phyloP scores from a whole-genome alignment of 2,329 filamentous ascomycete genomes.

The Hymenoscyphus infarciens region DNA sequence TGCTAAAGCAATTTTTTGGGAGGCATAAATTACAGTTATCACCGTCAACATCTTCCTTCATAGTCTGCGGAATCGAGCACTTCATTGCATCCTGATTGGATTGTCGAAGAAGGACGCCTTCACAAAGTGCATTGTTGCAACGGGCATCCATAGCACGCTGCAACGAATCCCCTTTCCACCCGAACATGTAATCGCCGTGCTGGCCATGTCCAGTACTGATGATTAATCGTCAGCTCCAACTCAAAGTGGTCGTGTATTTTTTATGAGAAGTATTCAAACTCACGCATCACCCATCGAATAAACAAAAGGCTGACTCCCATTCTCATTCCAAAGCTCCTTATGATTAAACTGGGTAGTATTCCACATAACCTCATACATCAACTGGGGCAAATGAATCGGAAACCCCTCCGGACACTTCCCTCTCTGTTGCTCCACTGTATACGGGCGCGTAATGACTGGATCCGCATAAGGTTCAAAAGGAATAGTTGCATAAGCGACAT shows the following conservation, averaged over 20 bases:
- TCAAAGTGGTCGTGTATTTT: neutral
- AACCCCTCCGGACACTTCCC: slow-evolving; percentile 31
- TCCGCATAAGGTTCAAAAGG: neutral
- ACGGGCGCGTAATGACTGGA: neutral
- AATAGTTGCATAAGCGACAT: slow-evolving; percentile 23
- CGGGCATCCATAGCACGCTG: slow-evolving; percentile 8
- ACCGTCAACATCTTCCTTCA: slow-evolving; percentile 11
- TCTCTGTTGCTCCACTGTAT: slow-evolving; percentile 13
- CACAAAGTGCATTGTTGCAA: slow-evolving; percentile 1
- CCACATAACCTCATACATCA: slow-evolving; percentile 34
- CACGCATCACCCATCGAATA: slow-evolving; percentile 43
- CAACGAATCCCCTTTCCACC: slow-evolving; percentile 12
- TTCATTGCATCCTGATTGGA: slow-evolving; percentile 4
- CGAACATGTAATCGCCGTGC: slow-evolving; percentile 12
- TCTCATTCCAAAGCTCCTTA: slow-evolving; percentile 37
- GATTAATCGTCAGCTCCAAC: neutral
- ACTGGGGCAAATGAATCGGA: slow-evolving; percentile 44
- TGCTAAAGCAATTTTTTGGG: neutral
- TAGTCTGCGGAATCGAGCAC: slow-evolving; percentile 10
- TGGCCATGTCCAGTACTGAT: neutral
- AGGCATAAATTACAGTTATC: slow-evolving; percentile 4
- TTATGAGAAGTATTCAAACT: neutral
- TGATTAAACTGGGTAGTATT: slow-evolving; percentile 41
- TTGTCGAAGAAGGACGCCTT: neutral
- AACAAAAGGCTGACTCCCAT: slow-evolving; percentile 42